phyloP scores from a whole-genome alignment of 2,329 filamentous ascomycete species.

The Tolypocladium ovalisporum region DNA sequence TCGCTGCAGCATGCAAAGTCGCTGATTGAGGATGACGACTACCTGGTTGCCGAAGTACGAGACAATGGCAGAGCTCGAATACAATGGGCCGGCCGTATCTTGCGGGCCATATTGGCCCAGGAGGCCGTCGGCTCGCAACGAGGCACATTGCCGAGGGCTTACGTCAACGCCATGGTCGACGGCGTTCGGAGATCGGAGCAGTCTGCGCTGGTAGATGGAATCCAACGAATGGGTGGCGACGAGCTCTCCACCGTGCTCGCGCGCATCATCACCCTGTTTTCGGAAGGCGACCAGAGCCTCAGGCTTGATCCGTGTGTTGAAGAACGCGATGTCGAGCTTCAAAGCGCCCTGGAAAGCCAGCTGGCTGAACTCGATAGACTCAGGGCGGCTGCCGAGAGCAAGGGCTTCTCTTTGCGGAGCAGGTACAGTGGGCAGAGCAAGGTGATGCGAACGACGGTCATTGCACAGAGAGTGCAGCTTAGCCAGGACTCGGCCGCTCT shows the following conservation, averaged over 20 bases:
- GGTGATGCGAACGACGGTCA: slow-evolving; percentile 63
- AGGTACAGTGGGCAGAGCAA: slow-evolving; percentile 63
- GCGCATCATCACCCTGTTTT: slow-evolving; percentile 15
- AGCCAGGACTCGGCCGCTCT: slow-evolving; percentile 63
- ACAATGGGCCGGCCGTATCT: slow-evolving; percentile 29
- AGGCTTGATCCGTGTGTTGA: slow-evolving; percentile 20
- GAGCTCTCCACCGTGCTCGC: slow-evolving; percentile 16
- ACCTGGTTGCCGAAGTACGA: slow-evolving; percentile 35
- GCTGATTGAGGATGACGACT: slow-evolving; percentile 49
- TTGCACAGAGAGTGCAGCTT: slow-evolving; percentile 72
- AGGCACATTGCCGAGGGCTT: slow-evolving; percentile 41
- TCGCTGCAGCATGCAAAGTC: slow-evolving; percentile 30
- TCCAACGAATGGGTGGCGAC: slow-evolving; percentile 43
- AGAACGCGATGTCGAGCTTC: slow-evolving; percentile 19
- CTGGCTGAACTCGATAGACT: slow-evolving; percentile 36
- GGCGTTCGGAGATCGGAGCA: slow-evolving; percentile 42
- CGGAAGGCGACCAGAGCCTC: slow-evolving; percentile 25
- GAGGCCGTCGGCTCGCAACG: slow-evolving; percentile 24
- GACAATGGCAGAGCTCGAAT: slow-evolving; percentile 17
- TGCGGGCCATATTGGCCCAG: slow-evolving; percentile 38
- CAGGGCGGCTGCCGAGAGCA: slow-evolving; percentile 29
- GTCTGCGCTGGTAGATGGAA: slow-evolving; percentile 41
- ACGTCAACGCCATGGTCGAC: slow-evolving; percentile 48
- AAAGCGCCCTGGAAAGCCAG: slow-evolving; percentile 26
- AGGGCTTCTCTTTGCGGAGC: slow-evolving; percentile 50